Evolutionary conservation across 169 alveolate species (phyloP).

Genomic region (Eimeria necatrix): DNA sequence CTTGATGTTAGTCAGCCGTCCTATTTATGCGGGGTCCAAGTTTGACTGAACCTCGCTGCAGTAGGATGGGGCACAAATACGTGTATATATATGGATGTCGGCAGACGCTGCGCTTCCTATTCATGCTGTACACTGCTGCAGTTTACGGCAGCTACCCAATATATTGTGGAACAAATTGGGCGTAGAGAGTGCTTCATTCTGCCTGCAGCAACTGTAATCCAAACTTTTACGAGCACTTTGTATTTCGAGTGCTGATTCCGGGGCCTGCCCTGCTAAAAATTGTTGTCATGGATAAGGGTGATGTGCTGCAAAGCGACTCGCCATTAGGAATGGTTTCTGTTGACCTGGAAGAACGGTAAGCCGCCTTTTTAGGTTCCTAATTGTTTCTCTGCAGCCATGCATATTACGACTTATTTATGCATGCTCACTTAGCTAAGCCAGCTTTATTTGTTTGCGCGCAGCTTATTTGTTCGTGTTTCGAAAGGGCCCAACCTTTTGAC

Average conservation of each 20-base stretch:
- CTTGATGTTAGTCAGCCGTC: no score
- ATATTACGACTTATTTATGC: no score
- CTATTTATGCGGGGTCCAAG: no score
- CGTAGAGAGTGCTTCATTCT: no score
- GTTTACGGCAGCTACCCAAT: no score
- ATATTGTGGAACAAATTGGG: no score
- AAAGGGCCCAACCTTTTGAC: neutral
- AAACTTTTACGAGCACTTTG: slow-evolving; percentile 81
- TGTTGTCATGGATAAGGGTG: slow-evolving; percentile 75
- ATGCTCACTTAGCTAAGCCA: no score
- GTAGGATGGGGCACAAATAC: no score
- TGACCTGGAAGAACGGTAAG: slow-evolving; percentile 75
- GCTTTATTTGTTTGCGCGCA: neutral
- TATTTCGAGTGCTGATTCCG: slow-evolving; percentile 55
- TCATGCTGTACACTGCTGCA: no score
- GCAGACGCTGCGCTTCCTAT: no score
- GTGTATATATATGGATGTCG: no score
- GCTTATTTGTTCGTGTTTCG: neutral
- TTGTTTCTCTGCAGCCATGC: neutral
- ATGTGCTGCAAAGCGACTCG: slow-evolving; percentile 55
- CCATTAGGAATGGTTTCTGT: slow-evolving; percentile 28
- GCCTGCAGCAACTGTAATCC: slow-evolving; percentile 62
- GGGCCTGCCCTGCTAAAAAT: slow-evolving; percentile 65
- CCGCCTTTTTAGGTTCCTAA: neutral
- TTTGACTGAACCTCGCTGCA: no score